Conservation (phyloP, 768 basidiomycete genomes). For the Boletus pseudopeckii region DNA sequence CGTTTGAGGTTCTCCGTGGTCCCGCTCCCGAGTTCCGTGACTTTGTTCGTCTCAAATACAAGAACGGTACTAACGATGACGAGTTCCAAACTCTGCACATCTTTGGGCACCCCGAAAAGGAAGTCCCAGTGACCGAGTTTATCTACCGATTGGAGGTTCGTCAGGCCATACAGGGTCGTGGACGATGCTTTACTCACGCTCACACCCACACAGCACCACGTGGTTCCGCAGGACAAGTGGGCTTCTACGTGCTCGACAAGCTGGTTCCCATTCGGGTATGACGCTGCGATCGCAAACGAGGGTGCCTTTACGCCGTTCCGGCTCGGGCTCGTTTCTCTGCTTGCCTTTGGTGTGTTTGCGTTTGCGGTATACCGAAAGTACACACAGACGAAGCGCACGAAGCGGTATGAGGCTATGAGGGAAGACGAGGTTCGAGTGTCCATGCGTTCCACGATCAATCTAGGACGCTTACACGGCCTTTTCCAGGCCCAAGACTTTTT, state of each 20-base stretch:
- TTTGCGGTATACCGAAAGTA: conserved; percentile 13
- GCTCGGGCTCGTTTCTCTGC: conserved; percentile 3
- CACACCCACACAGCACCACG: conserved; percentile 30
- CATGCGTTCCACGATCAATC: not conserved
- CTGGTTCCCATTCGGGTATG: conserved; percentile 24
- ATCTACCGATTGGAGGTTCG: conserved; percentile 76
- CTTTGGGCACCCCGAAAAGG: conserved; percentile 64
- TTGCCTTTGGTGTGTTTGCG: conserved; percentile 13
- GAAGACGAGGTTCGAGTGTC: conserved; percentile 11
- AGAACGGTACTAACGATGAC: conserved; percentile 61
- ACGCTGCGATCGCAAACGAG: not conserved
- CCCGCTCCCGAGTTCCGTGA: conserved; percentile 73
- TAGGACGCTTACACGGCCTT: not conserved
- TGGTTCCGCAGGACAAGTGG: conserved; percentile 39
- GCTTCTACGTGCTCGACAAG: conserved; percentile 35
- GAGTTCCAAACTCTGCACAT: conserved; percentile 62
- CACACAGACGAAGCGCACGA: conserved; percentile 8
- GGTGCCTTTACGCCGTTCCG: not conserved
- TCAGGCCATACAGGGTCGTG: not conserved
- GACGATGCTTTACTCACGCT: not conserved
- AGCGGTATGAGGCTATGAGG: not conserved
- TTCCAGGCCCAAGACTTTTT: too few species aligned
- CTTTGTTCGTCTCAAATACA: conserved; percentile 80
- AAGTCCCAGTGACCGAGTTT: conserved; percentile 77
- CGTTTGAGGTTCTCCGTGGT: conserved; percentile 72